Base-by-base conservation (phyloP, 495 filamentous ascomycete genomes). In the Amorphotheca resinae region DNA sequence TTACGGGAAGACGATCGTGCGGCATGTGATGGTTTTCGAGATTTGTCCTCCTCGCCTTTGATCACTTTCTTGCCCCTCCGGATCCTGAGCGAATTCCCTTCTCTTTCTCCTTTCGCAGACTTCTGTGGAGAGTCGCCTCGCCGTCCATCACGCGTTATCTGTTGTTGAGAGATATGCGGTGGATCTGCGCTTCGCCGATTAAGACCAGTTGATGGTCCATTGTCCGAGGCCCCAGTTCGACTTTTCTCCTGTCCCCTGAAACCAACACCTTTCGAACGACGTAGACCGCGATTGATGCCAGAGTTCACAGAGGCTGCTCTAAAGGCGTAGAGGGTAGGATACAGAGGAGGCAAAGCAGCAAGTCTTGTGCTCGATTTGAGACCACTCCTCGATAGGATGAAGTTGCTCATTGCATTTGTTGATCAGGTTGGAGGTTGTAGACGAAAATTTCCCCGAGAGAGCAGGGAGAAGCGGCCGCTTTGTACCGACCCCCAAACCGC, bases 241-340 rank as follows among this genome's bases (percentile, higher is more conserved):
- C 21, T 16, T 28, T 17, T 41, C 5, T 16, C 45, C 28, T 40
- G 42, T 32, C 46, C 46, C 14, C 48, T 44, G 22, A 57, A 51
- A 22, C 38, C 54, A 15, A 46, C 25, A 9, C 48, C 51, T 23
- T 47, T 45, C 9, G 54, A 53, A 33, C 48, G 48, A 17, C 54
- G 54, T 9, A 57, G 28, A 4, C 50, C 50, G 3, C 33, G 40
- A 5, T 15, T 21, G 17, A 57, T 57, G 1, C 44, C 54, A 25
- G 50, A 41, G 34, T 53, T 50, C n/a, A 57, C 42, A 3, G 50
- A 51, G 12, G 39, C 44, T 5, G 46, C 53, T 40, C 33, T 51
- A 9, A 41, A 48, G 16, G 30, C 20, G 37, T 50, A 28, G 9
- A 28, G 6, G 16, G 38, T 12, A 18, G 38, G 48, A 38, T 55